Percentiles rank a stretch among this genome's conserved stretches.
phyloP scores from a whole-genome alignment of 2,329 filamentous ascomycete genomes.

The Pyrenophora tritici-repentis region DNA sequence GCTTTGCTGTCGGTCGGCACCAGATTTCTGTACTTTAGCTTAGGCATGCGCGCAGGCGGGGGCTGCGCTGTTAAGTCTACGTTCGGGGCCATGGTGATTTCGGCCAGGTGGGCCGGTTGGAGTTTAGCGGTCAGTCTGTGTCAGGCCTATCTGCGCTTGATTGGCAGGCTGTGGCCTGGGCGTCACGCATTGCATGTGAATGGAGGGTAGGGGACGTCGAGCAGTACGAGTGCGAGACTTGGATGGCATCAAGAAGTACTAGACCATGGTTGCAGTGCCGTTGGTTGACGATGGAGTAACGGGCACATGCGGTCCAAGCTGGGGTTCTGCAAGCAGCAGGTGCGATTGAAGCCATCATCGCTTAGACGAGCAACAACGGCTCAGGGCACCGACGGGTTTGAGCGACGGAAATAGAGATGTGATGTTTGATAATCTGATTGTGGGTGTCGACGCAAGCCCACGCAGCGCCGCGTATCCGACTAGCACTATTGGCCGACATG shows the following conservation, averaged over 20 bases:
- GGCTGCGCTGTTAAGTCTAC: constrained; percentile 34
- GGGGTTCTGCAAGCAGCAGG: constrained; percentile 14
- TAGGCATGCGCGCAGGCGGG: constrained; percentile 40
- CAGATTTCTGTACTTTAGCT: constrained; percentile 42
- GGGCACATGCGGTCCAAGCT: background rate
- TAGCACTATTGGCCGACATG: too few relatives aligned
- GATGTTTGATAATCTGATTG: background rate
- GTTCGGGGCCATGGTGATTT: constrained; percentile 38
- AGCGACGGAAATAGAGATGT: background rate
- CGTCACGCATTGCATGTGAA: constrained; percentile 26
- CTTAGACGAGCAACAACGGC: constrained; percentile 13
- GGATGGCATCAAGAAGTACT: constrained; percentile 1
- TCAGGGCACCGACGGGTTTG: constrained; percentile 7
- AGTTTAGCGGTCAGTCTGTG: constrained; percentile 25
- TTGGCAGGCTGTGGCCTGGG: constrained; percentile 23
- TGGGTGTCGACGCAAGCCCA: background rate
- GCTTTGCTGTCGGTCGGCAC: constrained; percentile 32
- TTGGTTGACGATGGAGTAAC: background rate
- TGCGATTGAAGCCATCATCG: constrained; percentile 6
- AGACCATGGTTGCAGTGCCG: constrained; percentile 2
- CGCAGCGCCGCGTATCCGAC: background rate
- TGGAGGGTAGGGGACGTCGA: constrained; percentile 5
- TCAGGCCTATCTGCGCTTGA: constrained; percentile 19
- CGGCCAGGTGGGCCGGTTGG: constrained; percentile 23
- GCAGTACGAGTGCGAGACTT: constrained; percentile 3